Evolutionary conservation across 2,329 filamentous ascomycete species (phyloP), one percentile per base, ranked within the genome.

Genomic region (Monilinia aucupariae): DNA sequence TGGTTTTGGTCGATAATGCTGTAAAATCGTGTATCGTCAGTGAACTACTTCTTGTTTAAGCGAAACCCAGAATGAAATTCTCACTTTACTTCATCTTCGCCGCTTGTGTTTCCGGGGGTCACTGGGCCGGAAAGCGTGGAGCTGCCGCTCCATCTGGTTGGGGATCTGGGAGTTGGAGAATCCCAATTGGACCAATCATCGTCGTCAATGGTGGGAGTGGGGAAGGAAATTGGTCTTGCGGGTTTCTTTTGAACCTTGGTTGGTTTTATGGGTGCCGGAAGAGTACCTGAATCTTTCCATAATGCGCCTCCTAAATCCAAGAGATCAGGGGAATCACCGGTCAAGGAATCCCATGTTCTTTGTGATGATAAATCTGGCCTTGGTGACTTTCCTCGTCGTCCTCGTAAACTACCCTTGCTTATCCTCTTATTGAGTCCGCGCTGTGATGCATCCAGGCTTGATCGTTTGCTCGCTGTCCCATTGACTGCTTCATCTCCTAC

Each of bases 401-500:
- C 64, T 47, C 61, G 67, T 10, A 72, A 53, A 58, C 62, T 71
- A n/a, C 72, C 68, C 68, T 76, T 75, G 69, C 74, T 76, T 61
- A 74, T 73, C 69, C 76, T 78, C 67, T 63, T 68, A 70, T 66
- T 60, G 67, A 70, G 64, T 2, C 53, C 66, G 41, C 62, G 66
- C 68, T 59, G 54, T 51, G 63, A 47, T 32, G 70, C 64, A 68
- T 65, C 76, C 72, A 65, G 76, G 75, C 41, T 77, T 77, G 65
- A 50, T 55, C 64, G 61, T 45, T 68, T 69, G 15, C 65, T 65
- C 27, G 65, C 65, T 34, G 49, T 61, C 49, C 85, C 87, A 65
- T 81, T 85, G 66, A 91, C 85, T 20, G 87, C 90, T 77, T 99
- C 94, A 61, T 99, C 94, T 30, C 94, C 94, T 8, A 99, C 92